Evolutionary conservation across 352 stramenopile species (phyloP), one percentile per base, ranked within the genome.

Genomic region (Blastocystis sp.): DNA sequence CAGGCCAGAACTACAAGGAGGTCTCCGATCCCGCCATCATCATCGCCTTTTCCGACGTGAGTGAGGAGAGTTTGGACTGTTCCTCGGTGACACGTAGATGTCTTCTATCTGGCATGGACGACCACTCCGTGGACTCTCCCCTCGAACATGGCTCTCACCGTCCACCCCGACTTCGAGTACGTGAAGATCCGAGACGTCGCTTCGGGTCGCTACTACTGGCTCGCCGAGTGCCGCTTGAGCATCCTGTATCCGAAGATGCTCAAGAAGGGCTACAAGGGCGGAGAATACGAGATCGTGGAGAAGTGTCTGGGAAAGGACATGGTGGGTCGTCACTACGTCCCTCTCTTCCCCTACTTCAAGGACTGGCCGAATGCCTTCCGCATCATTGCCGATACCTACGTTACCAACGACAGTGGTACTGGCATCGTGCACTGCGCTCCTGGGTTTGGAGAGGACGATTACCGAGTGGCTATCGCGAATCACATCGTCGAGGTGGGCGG

Each of bases 371-470:
- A 95, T 53, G 96, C 95, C 70, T 99, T 98, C 92, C 94, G 93
- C 20, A 95, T 99, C 50, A 91, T 98, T n/a, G 94, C 93, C 45
- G 97, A 99, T 91, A 95, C 92, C 53, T 99, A 99, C 91, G 97
- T 99, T 11, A 98, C 96, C 7, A 95, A 98, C 91, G 96, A 98
- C 90, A 94, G 95, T 91, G 93, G 97, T 91, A 92, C 91, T 2
- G 97, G 96, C 85, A 98, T 99, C 79, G 96, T 99, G 30, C 97
- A 99, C 92, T 96, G 99, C 91, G 96, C 97, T 7, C 97, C 97
- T 2, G 98, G 96, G 5, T 99, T 99, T 91, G 97, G 97, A 93
- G 97, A 99, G 91, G 97, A 99, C 91, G 97, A 99, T 97, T 99
- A 98, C 93, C 95, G 97, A 63, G 97, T 99, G 43, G 99, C 97